Evolutionary conservation across 257 asterid species (phyloP).

Genomic region (Primulina huaijiensis): DNA sequence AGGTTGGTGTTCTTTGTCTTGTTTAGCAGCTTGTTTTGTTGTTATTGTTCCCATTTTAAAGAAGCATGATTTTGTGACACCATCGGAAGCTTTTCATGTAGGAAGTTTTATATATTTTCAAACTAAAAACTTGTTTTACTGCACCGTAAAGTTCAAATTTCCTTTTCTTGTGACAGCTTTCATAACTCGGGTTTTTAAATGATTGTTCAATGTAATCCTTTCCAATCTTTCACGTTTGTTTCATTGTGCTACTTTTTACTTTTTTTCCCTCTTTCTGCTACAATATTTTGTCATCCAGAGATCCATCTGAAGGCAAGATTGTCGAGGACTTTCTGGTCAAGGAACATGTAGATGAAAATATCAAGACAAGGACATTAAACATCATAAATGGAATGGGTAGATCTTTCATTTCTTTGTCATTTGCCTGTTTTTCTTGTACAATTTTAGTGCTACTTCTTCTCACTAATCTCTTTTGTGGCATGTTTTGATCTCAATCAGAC

Average conservation of each 20-base stretch:
- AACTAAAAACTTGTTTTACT: neutral
- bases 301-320: conserved; percentile 69
- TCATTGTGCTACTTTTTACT: conserved; percentile 8
- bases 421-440: too few species aligned
- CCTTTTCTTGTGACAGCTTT: conserved; percentile 10
- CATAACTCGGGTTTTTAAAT: neutral
- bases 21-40: conserved; percentile 9
- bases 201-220: neutral
- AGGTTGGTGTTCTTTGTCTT: conserved; percentile 51
- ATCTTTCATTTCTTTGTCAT: conserved; percentile 22
- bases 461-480: too few species aligned
- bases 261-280: neutral
- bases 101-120: conserved; percentile 1
- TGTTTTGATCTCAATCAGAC: too few species aligned
- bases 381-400: conserved; percentile 85
- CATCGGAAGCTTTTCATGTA: neutral
- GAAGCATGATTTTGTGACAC: conserved; percentile 4
- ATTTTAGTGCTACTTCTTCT: too few species aligned
- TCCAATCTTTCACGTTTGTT: conserved; percentile 10
- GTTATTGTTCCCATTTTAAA: conserved; percentile 2
- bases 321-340: conserved; percentile 77
- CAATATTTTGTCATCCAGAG: conserved; percentile 42
- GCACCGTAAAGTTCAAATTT: neutral
- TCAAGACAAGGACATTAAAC: conserved; percentile 47
- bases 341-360: conserved; percentile 62